Conservation (phyloP, 352 stramenopile species). For the Globisporangium carolinianum region DNA sequence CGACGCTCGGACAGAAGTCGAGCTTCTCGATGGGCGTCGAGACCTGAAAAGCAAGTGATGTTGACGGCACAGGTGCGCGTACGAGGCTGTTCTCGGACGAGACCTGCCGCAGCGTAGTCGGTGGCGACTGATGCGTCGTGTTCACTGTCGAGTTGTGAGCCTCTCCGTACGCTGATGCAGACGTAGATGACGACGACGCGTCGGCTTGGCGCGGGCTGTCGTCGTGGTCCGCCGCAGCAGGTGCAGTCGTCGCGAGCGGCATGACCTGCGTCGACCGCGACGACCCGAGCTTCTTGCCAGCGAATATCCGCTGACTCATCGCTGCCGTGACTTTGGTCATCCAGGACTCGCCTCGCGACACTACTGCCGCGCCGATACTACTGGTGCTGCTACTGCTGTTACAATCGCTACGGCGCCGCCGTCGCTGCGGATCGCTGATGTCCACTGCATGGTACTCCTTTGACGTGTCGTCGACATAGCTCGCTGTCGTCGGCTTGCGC, state of each 20-base stretch:
- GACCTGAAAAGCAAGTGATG: neutral
- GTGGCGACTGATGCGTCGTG: neutral
- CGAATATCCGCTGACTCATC: slow-evolving; percentile 63
- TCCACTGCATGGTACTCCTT: slow-evolving; percentile 34
- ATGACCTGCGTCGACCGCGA: slow-evolving; percentile 61
- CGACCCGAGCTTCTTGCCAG: slow-evolving; percentile 31
- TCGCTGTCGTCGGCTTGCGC: slow-evolving; percentile 17
- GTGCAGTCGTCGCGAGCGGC: slow-evolving; percentile 18
- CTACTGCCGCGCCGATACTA: slow-evolving; percentile 3
- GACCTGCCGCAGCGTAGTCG: slow-evolving; percentile 13
- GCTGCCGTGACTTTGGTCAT: slow-evolving; percentile 55
- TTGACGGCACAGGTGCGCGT: neutral
- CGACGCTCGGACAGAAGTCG: slow-evolving; percentile 21
- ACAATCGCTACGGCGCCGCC: slow-evolving; percentile 20
- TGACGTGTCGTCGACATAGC: slow-evolving; percentile 15
- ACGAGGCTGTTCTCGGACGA: slow-evolving; percentile 24
- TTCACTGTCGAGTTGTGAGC: neutral
- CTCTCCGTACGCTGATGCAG: neutral
- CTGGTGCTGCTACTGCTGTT: slow-evolving; percentile 13
- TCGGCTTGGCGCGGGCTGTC: no score
- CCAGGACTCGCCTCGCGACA: slow-evolving; percentile 42
- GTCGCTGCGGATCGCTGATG: slow-evolving; percentile 9
- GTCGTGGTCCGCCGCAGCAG: no score
- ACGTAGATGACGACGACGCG: neutral
- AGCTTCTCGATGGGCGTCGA: slow-evolving; percentile 11